Conservation (phyloP, 1,284 basidiomycete species). For the Omphalotus olearius region DNA sequence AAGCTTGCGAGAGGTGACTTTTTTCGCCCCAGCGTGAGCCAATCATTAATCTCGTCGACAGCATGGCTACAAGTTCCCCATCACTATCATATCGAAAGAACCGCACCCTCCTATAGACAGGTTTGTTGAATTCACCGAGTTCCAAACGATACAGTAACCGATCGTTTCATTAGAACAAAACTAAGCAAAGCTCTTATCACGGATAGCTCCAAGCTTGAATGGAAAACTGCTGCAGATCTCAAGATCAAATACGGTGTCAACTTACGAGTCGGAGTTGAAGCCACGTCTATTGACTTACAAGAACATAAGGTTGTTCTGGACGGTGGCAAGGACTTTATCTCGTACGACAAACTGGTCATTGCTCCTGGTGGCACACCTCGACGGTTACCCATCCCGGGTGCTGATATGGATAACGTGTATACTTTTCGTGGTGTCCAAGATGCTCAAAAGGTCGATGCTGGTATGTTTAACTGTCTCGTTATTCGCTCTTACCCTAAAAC, state of each 20-base stretch:
- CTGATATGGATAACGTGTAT: constrained; percentile 74
- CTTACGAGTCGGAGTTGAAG: constrained; percentile 63
- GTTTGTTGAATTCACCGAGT: constrained; percentile 28
- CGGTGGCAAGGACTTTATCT: constrained; percentile 50
- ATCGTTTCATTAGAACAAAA: constrained; percentile 47
- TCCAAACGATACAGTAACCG: constrained; percentile 9
- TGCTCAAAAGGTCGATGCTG: constrained; percentile 72
- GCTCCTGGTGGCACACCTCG: constrained; percentile 68
- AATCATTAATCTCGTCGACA: constrained; percentile 23
- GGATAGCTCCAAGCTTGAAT: constrained; percentile 75
- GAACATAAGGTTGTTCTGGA: constrained; percentile 61
- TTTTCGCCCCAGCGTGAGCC: not conserved
- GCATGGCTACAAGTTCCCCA: constrained; percentile 75
- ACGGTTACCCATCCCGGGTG: constrained; percentile 76
- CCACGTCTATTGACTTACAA: constrained; percentile 62
- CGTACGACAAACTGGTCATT: constrained; percentile 74
- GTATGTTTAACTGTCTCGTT: constrained; percentile 28
- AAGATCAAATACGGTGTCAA: constrained; percentile 81
- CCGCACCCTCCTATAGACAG: constrained; percentile 83
- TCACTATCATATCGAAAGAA: constrained; percentile 82
- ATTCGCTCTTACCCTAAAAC: not conserved
- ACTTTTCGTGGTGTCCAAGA: constrained; percentile 61
- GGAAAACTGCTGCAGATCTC: constrained; percentile 68
- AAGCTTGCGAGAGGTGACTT: constrained; percentile 71
- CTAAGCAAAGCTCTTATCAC: constrained; percentile 85